Conservation (phyloP, 805 yeast genomes). For the Lipomyces yamanashiensis region DNA sequence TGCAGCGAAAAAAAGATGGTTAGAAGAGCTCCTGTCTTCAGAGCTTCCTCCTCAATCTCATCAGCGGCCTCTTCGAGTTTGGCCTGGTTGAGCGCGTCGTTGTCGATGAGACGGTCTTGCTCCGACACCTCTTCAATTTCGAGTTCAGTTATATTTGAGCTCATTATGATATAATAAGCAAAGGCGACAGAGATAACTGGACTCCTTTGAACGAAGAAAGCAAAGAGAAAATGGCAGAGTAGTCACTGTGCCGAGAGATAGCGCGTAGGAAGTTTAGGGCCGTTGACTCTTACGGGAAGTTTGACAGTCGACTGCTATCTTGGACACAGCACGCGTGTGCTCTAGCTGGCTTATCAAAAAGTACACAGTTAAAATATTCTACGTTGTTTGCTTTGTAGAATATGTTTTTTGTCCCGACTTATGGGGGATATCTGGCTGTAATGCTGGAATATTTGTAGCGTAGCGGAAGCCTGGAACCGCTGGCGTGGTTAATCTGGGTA, state of each 20-base stretch:
- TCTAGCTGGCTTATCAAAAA: too few species aligned
- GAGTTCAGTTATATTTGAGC: slow-evolving; percentile 15
- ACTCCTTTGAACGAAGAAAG: background rate
- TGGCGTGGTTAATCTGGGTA: background rate
- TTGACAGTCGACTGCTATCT: too few species aligned
- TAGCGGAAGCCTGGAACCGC: background rate
- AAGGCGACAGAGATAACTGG: background rate
- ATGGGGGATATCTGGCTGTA: too few species aligned
- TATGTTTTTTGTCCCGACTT: too few species aligned
- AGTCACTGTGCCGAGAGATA: background rate
- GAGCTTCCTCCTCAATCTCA: slow-evolving; percentile 24
- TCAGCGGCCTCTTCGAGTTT: slow-evolving; percentile 27
- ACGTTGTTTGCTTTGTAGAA: too few species aligned
- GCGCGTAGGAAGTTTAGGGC: too few species aligned
- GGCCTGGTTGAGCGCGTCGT: slow-evolving; percentile 3
- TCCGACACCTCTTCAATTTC: slow-evolving; percentile 20
- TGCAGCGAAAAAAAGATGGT: slow-evolving; percentile 36
- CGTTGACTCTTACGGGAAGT: too few species aligned
- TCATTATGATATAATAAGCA: background rate
- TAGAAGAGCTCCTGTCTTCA: slow-evolving; percentile 17
- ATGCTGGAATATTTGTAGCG: too few species aligned
- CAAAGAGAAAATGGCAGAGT: background rate
- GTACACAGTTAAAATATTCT: too few species aligned
- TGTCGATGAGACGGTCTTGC: slow-evolving; percentile 11
- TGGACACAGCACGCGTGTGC: too few species aligned